These are phyloP conservation scores for Sporothrix curviconia DNA, from an alignment of 2,329 filamentous ascomycete genomes.

Conservation along the genomic window DNA sequence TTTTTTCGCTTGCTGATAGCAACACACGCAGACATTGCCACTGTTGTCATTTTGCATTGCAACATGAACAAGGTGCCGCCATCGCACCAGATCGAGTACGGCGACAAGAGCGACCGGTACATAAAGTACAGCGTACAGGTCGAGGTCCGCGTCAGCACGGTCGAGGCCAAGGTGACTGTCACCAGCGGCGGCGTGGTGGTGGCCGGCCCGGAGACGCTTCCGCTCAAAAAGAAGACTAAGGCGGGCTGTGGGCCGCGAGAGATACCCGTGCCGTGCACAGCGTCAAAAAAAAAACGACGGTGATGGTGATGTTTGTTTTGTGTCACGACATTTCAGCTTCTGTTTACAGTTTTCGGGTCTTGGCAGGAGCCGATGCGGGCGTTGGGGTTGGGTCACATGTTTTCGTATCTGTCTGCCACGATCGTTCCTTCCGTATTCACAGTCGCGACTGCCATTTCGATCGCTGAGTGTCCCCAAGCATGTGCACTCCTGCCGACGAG, in stretches of 20 bases:
- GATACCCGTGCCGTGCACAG: neutral
- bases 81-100: neutral
- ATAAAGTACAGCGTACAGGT: conserved; percentile 14
- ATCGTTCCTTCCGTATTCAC: neutral
- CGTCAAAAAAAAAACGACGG: no score
- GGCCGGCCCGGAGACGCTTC: conserved; percentile 5
- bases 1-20: neutral
- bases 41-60: conserved; percentile 18
- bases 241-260: neutral
- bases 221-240: neutral
- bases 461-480: neutral
- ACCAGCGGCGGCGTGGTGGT: conserved; percentile 9
- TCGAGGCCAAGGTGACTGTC: conserved; percentile 7
- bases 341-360: neutral
- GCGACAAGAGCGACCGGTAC: neutral
- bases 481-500: neutral
- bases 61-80: conserved; percentile 21
- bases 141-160: conserved; percentile 12
- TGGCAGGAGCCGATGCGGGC: neutral
- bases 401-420: neutral
- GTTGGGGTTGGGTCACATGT: neutral
- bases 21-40: conserved; percentile 11
- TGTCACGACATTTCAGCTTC: neutral
- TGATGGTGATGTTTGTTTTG: neutral
- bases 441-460: neutral